Percentiles rank a stretch among this genome's conserved stretches.
Conservation (phyloP, 2,329 filamentous ascomycete genomes). For the Phialophora macrospora region DNA sequence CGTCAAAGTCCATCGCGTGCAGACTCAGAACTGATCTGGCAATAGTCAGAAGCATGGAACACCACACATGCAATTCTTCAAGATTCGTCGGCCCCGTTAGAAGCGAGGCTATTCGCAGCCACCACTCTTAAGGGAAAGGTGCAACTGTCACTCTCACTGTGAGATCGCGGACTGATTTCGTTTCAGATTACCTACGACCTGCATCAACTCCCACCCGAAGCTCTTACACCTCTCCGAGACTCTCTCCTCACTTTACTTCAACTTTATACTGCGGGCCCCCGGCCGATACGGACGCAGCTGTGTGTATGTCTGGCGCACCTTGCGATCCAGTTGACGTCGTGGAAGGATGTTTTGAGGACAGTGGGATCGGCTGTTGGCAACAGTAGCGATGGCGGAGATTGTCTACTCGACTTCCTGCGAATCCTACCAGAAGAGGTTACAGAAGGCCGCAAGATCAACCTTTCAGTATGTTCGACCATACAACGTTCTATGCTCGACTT, state of each 20-base stretch:
- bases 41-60: conserved; percentile 75
- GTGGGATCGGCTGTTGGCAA: conserved; percentile 75
- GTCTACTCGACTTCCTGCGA: conserved; percentile 92
- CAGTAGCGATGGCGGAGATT: conserved; percentile 74
- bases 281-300: conserved; percentile 83
- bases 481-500: conserved; percentile 49
- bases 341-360: conserved; percentile 87
- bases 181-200: conserved; percentile 93
- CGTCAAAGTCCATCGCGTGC: conserved; percentile 41
- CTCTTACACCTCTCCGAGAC: conserved; percentile 77
- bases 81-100: conserved; percentile 72
- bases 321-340: conserved; percentile 93
- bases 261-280: conserved; percentile 78
- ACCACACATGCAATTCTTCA: conserved; percentile 85
- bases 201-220: conserved; percentile 77
- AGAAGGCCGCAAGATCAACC: conserved; percentile 98
- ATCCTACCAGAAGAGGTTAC: conserved; percentile 98
- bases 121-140: conserved; percentile 99
- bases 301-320: conserved; percentile 93
- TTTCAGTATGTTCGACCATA: conserved; percentile 85
- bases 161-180: conserved; percentile 17
- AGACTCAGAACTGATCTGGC: conserved; percentile 37
- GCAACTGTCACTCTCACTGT: conserved; percentile 1
- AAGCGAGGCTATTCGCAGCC: conserved; percentile 92
- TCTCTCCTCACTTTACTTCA: conserved; percentile 83